phyloP scores from a whole-genome alignment of 2,329 filamentous ascomycete genomes.

The Chaetomiaceae sp. region DNA sequence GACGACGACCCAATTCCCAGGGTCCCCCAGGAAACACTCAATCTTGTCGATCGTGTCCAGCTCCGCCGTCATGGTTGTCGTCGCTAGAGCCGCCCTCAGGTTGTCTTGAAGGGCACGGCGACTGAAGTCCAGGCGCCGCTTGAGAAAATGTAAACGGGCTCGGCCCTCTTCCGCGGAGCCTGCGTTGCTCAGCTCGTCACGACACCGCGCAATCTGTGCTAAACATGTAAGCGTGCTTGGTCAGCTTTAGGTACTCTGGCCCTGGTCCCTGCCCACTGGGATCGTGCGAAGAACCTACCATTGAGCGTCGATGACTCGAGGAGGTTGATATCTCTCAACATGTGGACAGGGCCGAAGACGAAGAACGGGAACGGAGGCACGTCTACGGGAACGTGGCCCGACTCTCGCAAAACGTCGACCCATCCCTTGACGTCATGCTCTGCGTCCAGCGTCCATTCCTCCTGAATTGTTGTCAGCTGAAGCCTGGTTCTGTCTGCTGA shows the following conservation, averaged over 20 bases:
- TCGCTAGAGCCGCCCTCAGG: not conserved
- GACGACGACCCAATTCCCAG: not conserved
- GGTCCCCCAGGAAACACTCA: not conserved
- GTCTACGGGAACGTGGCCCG: not conserved
- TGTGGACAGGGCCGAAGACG: slow-evolving; percentile 1
- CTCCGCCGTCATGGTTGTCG: not conserved
- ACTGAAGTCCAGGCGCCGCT: too few species aligned
- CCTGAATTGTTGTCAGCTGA: not conserved
- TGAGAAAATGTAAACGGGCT: too few species aligned
- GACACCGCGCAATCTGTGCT: too few species aligned
- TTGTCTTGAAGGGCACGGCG: too few species aligned
- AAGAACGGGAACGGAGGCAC: slow-evolving; percentile 6
- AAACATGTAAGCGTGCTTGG: too few species aligned
- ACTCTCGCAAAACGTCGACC: not conserved
- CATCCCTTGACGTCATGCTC: not conserved
- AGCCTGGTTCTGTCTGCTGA: not conserved
- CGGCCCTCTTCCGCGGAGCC: too few species aligned
- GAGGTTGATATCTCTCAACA: slow-evolving; percentile 6
- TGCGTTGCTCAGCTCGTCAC: not conserved
- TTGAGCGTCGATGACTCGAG: not conserved
- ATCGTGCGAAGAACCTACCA: too few species aligned
- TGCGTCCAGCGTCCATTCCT: not conserved
- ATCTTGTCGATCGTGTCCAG: not conserved
- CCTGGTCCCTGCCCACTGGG: too few species aligned
- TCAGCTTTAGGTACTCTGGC: too few species aligned